Conservation (phyloP, 768 basidiomycete genomes). For the Podaxis sp. region DNA sequence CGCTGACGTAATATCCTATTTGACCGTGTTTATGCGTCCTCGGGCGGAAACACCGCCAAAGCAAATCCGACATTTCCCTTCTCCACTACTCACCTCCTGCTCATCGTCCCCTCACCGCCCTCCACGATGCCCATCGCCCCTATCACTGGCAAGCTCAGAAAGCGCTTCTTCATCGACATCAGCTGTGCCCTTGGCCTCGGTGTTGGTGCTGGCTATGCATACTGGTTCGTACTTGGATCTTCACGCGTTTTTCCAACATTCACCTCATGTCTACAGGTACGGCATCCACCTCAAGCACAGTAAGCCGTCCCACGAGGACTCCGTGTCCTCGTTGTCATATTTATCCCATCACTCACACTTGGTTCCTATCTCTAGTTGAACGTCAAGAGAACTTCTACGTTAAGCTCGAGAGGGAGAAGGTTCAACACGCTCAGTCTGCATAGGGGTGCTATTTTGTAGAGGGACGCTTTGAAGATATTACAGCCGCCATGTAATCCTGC, state of each 20-base stretch:
- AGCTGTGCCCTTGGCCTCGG: constrained; percentile 77
- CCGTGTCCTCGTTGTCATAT: not conserved
- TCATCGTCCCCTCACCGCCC: constrained; percentile 17
- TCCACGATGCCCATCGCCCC: constrained; percentile 79
- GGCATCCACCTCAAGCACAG: constrained; percentile 73
- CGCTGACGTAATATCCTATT: constrained; percentile 24
- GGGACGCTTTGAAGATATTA: not conserved
- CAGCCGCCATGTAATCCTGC: not conserved
- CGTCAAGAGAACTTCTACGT: constrained; percentile 85
- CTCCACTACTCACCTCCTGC: constrained; percentile 25
- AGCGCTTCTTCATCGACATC: constrained; percentile 87
- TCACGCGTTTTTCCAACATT: constrained; percentile 19
- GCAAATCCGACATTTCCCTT: constrained; percentile 40
- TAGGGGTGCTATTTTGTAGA: not conserved
- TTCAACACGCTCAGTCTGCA: constrained; percentile 27
- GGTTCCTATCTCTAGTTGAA: constrained; percentile 52
- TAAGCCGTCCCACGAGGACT: constrained; percentile 41
- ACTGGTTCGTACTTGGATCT: constrained; percentile 63
- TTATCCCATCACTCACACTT: constrained; percentile 10
- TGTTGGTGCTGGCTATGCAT: constrained; percentile 69
- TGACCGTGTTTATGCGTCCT: constrained; percentile 24
- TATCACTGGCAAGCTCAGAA: constrained; percentile 92
- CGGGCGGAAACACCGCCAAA: constrained; percentile 1
- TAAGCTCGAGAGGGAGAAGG: constrained; percentile 70
- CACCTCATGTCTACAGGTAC: constrained; percentile 56